phyloP scores from a whole-genome alignment of 257 asterid species.

The Salvia miltiorrhiza region DNA sequence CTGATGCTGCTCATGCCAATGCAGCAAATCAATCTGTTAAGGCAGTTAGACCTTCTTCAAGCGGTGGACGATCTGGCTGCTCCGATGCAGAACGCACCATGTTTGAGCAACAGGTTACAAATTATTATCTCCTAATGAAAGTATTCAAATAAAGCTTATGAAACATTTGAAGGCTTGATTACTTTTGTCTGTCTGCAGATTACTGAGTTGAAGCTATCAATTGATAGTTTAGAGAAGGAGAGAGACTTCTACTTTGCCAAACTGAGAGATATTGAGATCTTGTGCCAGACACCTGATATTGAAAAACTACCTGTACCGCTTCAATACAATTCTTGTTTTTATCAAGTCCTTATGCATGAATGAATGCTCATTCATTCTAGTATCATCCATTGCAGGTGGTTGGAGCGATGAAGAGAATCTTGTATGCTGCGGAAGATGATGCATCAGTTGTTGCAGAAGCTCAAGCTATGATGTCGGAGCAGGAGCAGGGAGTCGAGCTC shows the following conservation, averaged over 20 bases:
- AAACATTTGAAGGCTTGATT: slow-evolving; percentile 14
- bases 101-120: slow-evolving; percentile 66
- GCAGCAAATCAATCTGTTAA: slow-evolving; percentile 47
- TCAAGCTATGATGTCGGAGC: slow-evolving; percentile 59
- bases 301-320: slow-evolving; percentile 56
- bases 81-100: slow-evolving; percentile 56
- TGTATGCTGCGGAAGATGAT: slow-evolving; percentile 74
- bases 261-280: slow-evolving; percentile 81
- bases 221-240: slow-evolving; percentile 90
- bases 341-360: neutral
- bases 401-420: slow-evolving; percentile 56
- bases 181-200: slow-evolving; percentile 44
- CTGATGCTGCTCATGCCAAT: slow-evolving; percentile 42
- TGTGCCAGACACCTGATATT: slow-evolving; percentile 72
- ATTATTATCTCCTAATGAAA: neutral
- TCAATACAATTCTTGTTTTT: neutral
- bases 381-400: slow-evolving; percentile 45
- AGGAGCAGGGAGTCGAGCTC: slow-evolving; percentile 37
- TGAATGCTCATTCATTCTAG: neutral
- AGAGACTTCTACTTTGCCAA: slow-evolving; percentile 90
- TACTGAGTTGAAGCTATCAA: slow-evolving; percentile 73
- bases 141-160: neutral
- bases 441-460: slow-evolving; percentile 66
- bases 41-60: slow-evolving; percentile 67
- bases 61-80: slow-evolving; percentile 52